phyloP scores from a whole-genome alignment of 2,329 filamentous ascomycete species.

The Nothophoma quercina region DNA sequence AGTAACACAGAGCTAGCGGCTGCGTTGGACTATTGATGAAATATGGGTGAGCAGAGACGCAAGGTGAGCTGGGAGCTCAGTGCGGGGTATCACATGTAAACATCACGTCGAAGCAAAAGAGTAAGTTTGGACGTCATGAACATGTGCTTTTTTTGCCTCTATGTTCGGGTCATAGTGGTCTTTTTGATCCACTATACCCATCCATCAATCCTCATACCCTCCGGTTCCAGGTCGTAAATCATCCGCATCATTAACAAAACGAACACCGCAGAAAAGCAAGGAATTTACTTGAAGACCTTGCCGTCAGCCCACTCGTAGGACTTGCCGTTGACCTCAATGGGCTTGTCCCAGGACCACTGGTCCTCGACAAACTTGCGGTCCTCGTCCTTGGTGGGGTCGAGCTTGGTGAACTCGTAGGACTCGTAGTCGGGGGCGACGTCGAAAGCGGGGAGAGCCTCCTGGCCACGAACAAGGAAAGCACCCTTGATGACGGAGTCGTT shows the following conservation, averaged over 20 bases:
- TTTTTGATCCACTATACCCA: constrained; percentile 38
- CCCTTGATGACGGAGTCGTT: constrained; percentile 92
- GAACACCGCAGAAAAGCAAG: constrained; percentile 26
- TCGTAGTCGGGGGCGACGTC: constrained; percentile 97
- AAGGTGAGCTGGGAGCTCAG: not conserved
- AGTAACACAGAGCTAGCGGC: not conserved
- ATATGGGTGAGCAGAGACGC: not conserved
- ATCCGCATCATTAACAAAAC: constrained; percentile 43
- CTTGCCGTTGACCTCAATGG: constrained; percentile 82
- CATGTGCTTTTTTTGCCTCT: constrained; percentile 38
- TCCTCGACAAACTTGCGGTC: constrained; percentile 86
- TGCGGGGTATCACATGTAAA: not conserved
- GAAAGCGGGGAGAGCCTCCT: constrained; percentile 85
- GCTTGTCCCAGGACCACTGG: constrained; percentile 92
- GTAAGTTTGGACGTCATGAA: constrained; percentile 31
- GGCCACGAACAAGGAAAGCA: constrained; percentile 92
- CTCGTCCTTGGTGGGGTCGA: constrained; percentile 85
- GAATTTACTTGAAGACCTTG: constrained; percentile 97
- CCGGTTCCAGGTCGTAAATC: constrained; percentile 45
- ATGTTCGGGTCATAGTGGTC: constrained; percentile 34
- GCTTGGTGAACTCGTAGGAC: constrained; percentile 96
- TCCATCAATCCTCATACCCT: constrained; percentile 38
- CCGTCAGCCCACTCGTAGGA: constrained; percentile 86
- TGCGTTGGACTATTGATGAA: not conserved
- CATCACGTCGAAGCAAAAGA: not conserved